Conservation (phyloP, 352 stramenopile genomes). For the Phytophthora pluvialis region DNA sequence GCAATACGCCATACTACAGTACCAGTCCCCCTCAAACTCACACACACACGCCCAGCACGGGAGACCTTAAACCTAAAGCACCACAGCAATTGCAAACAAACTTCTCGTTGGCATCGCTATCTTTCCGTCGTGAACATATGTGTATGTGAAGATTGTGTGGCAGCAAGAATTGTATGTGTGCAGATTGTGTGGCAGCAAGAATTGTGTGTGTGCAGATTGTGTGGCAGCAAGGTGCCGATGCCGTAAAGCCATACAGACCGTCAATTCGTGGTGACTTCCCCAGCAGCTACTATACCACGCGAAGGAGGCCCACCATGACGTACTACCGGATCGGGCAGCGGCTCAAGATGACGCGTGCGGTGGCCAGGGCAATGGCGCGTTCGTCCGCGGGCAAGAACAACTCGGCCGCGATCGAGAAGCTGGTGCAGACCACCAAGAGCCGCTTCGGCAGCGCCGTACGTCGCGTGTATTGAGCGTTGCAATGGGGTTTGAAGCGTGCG, state of each 20-base stretch:
- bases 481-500: background rate
- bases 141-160: background rate
- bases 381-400: constrained; percentile 53
- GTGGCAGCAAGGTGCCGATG: too few relatives aligned
- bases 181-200: background rate
- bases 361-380: constrained; percentile 68
- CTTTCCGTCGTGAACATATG: constrained; percentile 27
- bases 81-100: background rate
- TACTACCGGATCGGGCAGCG: constrained; percentile 74
- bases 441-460: constrained; percentile 71
- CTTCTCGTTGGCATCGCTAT: constrained; percentile 13
- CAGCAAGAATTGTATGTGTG: background rate
- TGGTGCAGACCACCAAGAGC: constrained; percentile 70
- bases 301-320: constrained; percentile 46
- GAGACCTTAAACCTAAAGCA: constrained; percentile 1
- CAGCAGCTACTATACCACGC: constrained; percentile 17
- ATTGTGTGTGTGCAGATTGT: too few relatives aligned
- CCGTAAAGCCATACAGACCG: too few relatives aligned
- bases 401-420: constrained; percentile 56
- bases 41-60: too few relatives aligned
- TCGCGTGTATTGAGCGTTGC: constrained; percentile 10
- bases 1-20: background rate
- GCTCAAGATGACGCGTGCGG: constrained; percentile 69
- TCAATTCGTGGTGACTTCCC: background rate
- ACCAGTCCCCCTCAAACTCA: too few relatives aligned